Evolutionary conservation across 2,329 filamentous ascomycete species (phyloP).

Genomic region (Corniculantispora saksenae): DNA sequence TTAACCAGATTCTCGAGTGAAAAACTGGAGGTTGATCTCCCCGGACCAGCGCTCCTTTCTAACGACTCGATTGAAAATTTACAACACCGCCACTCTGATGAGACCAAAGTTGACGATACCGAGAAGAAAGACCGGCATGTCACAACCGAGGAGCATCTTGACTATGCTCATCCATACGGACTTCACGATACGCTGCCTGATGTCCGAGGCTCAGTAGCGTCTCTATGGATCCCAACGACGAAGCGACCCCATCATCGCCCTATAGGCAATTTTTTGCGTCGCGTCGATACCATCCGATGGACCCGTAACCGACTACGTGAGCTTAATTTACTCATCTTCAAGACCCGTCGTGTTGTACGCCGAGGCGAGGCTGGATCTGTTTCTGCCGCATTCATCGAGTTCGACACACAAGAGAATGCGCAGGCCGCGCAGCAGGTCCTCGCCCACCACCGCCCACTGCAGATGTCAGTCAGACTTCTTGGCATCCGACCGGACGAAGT

Average conservation of each 20-base stretch:
- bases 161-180: conserved; percentile 41
- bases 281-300: conserved; percentile 95
- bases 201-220: conserved; percentile 57
- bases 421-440: conserved; percentile 86
- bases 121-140: conserved; percentile 20
- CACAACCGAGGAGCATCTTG: conserved; percentile 28
- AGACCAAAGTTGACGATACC: conserved; percentile 21
- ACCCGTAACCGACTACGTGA: conserved; percentile 58
- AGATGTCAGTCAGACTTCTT: conserved; percentile 83
- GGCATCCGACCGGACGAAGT: conserved; percentile 81
- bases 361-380: conserved; percentile 68
- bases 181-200: conserved; percentile 38
- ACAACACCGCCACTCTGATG: conserved; percentile 11
- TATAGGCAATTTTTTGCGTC: conserved; percentile 73
- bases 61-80: conserved; percentile 11
- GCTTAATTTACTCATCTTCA: conserved; percentile 46
- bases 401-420: conserved; percentile 77
- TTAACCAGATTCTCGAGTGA: conserved; percentile 3
- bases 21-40: conserved; percentile 12
- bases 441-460: conserved; percentile 81
- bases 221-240: conserved; percentile 72
- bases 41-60: conserved; percentile 12
- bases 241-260: conserved; percentile 73
- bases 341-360: conserved; percentile 74
- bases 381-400: conserved; percentile 88